Evolutionary conservation across 768 basidiomycete species (phyloP).

Genomic region (Tephrocybe sp.): DNA sequence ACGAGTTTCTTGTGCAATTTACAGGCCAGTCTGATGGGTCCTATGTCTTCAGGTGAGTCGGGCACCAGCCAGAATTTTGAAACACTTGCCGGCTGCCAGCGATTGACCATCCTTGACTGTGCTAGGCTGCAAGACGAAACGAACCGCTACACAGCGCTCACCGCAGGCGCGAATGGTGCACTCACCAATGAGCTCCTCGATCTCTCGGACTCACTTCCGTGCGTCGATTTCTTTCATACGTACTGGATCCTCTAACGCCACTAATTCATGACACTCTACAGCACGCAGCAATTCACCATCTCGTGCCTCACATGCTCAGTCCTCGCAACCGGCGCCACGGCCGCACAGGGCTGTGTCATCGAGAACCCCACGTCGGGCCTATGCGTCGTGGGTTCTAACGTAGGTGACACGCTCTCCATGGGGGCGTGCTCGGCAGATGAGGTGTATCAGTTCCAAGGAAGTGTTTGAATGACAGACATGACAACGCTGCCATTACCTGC

Average conservation of each 20-base stretch:
- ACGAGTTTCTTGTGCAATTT: slow-evolving; percentile 12
- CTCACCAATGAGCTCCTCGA: not conserved
- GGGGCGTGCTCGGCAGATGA: slow-evolving; percentile 5
- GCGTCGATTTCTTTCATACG: not conserved
- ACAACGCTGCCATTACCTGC: too few relatives aligned
- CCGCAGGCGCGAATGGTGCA: slow-evolving; percentile 1
- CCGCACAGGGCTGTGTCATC: slow-evolving; percentile 5
- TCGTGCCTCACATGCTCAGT: slow-evolving; percentile 5
- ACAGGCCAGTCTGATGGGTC: slow-evolving; percentile 11
- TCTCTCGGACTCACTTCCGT: slow-evolving; percentile 1
- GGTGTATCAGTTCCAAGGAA: slow-evolving; percentile 7
- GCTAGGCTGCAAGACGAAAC: slow-evolving; percentile 5
- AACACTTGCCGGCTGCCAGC: not conserved
- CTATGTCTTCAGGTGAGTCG: slow-evolving; percentile 8
- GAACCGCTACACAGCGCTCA: slow-evolving; percentile 7
- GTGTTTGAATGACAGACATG: too few relatives aligned
- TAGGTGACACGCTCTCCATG: slow-evolving; percentile 6
- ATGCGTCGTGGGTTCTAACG: slow-evolving; percentile 8
- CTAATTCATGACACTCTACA: not conserved
- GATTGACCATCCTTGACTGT: not conserved
- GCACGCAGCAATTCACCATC: slow-evolving; percentile 16
- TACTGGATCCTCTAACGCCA: not conserved
- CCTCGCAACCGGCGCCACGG: not conserved
- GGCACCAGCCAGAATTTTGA: not conserved
- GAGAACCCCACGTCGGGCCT: slow-evolving; percentile 10